Base-by-base conservation (phyloP, 2,329 filamentous ascomycete genomes). In the Fusarium sp. region DNA sequence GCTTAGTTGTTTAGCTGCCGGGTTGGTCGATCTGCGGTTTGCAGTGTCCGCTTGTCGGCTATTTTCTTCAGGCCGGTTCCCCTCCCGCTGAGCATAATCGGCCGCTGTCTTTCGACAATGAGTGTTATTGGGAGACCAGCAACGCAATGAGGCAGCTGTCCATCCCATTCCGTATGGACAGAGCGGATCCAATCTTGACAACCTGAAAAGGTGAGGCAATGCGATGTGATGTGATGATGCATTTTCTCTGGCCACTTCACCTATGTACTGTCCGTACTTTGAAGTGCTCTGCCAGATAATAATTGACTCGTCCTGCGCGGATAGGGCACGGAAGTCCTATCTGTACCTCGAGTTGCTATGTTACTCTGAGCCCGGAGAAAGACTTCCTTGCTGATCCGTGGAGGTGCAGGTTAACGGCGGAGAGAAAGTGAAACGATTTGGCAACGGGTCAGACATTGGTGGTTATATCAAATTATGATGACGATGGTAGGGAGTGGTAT, bases 151-250 rank as follows among this genome's bases (percentile, higher is more conserved):
- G 70, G 64, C 70, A 68, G 60, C 54, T 54, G 58, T 68, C 53
- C 12, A 32, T 32, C 28, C 53, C 12, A 32, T 32, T 14, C 28
- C 14, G 28, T 68, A 62, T 57, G 62, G 52, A 64, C 65, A 62
- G 64, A 70, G 58, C 70, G 52, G 51, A 70, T 58, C 70, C 64
- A 63, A 70, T 67, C 59, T 72, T 38, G 56, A 62, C 57, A 61
- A 53, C 52, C 61, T 47, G 48, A 56, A 39, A 60, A 71, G 56
- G 62, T 55, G 54, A 68, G 57, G 56, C 58, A 57, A 73, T 70
- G 69, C 65, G 67, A 71, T 65, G 57, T 72, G 70, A 73, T 72
- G 67, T 72, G 65, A 71, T 72, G 62, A 38, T 72, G 67, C 70
- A 57, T 69, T 55, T 63, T 32, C 53, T 56, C 48, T 63, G 66